Base-by-base conservation (phyloP, 352 stramenopile genomes). In the Thalassiosira mediterranea region DNA sequence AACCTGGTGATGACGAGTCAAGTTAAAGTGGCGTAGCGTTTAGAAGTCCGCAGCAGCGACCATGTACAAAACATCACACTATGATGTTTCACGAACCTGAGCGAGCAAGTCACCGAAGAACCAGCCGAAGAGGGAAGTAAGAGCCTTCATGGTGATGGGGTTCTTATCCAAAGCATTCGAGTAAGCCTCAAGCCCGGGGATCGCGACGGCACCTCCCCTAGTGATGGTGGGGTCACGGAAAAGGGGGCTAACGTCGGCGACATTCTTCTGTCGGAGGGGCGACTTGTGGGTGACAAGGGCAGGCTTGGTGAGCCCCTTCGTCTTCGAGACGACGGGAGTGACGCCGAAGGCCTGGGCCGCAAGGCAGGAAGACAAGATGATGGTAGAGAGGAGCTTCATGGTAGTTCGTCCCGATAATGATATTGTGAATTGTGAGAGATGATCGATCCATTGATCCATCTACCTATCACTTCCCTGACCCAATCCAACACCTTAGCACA, bases 111-210 rank as follows among this genome's bases (percentile, higher is more conserved):
- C 92, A 44, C 90, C 89, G 57, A 95, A 72, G 21, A 88, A 83
- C 79, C 92, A 96, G 56, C 92, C 92, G 60, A 93, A 83, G 62
- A 95, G 76, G 25, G 89, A 95, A 23, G 92, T 96, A 51, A 86
- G 73, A 37, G 92, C 91, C 87, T 96, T 96, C 31, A 89, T 93
- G n/a, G 90, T 86, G 67, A 96, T 88, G 26, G 92, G 92, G 23
- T 90, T 91, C 57, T 88, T 88, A 53, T 95, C 90, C 48, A 96
- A 73, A 49, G 86, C 83, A 17, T 90, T 78, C 47, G 93, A 94
- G 87, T 96, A 96, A 26, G 88, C 81, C 37, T 88, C 72, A 78
- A 87, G 85, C 74, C 87, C 87, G 49, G 87, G 87, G 64, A 92
- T 81, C 17, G 81, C 81, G n/a, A n/a, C n/a, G 23, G 71, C 71